A percentile compares a stretch with the other conserved stretches of the same genome.
These are phyloP conservation scores for Kluyveromyces sp. DNA, from an alignment of 1,139 yeast genomes.

Conservation along the genomic window DNA sequence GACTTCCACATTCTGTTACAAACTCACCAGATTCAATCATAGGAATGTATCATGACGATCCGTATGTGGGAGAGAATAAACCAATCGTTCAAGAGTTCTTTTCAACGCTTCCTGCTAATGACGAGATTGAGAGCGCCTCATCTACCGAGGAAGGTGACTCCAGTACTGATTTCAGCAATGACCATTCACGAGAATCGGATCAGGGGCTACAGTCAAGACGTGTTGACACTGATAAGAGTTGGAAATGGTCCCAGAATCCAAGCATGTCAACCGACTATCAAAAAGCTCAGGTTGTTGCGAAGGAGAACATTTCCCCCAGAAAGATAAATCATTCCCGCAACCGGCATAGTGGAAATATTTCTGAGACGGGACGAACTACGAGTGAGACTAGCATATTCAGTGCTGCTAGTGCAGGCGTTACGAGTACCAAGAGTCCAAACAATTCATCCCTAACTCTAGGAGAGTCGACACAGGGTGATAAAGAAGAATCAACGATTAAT, in stretches of 20 bases:
- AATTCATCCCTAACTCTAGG: background rate
- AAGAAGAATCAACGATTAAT: background rate
- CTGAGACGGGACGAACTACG: slow-evolving; percentile 5
- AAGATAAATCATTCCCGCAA: slow-evolving; percentile 21
- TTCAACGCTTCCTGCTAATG: slow-evolving; percentile 2
- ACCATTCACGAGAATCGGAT: background rate
- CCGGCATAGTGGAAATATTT: slow-evolving; percentile 20
- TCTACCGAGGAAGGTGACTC: slow-evolving; percentile 7
- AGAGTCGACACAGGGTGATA: background rate
- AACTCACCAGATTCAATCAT: slow-evolving; percentile 21
- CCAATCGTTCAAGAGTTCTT: slow-evolving; percentile 4
- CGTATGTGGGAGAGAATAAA: slow-evolving; percentile 1
- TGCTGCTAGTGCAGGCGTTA: background rate
- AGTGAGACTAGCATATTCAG: slow-evolving; percentile 1
- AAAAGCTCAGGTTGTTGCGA: slow-evolving; percentile 4
- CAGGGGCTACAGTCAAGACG: background rate
- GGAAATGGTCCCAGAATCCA: slow-evolving; percentile 2
- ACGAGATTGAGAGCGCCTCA: slow-evolving; percentile 2
- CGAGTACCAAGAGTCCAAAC: background rate
- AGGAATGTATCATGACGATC: slow-evolving; percentile 20
- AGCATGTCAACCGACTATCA: background rate
- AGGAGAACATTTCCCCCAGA: slow-evolving; percentile 4
- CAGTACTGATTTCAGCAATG: slow-evolving; percentile 9
- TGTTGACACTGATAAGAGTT: background rate
- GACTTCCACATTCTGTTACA: background rate